Base-by-base conservation (phyloP, 1,284 basidiomycete genomes). In the Cryptococcus floricola region DNA sequence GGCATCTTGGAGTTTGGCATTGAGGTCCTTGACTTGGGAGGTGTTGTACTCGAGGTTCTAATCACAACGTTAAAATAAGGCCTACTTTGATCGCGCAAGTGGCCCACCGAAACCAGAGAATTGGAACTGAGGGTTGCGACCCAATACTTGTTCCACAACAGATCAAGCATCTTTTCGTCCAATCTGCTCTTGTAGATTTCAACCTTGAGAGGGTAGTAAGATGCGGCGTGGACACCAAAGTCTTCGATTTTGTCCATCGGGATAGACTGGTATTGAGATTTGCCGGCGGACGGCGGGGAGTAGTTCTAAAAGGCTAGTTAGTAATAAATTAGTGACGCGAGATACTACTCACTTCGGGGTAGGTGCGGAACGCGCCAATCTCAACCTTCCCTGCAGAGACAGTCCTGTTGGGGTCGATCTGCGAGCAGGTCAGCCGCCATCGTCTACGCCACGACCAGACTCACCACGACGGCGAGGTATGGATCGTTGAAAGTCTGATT, bases 81-180 rank as follows among this genome's bases (percentile, higher is more conserved):
- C 19, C 34, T n/a, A 16, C 23, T 41, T 19, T 13, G 42, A 23
- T 10, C 46, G 34, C 16, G 19, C 7, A 7, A 53, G 31, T 10
- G 2, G 79, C 88, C 52, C 55, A 94, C 93, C 43, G 91, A 91
- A 44, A 97, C 88, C 37, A 97, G 77, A 3, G 91, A 87, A 68
- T 88, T 92, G 70, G 93, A 90, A 68, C 88, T 89, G 34, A 98
- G 81, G 0, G 95, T 98, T 66, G 91, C 93, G 18, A 95, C 91
- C 95, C 95, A 99, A 69, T 98, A 98, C 79, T 98, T 98, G 80
- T 98, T 97, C 95, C 95, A 98, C 23, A 98, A 78, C 70, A 94
- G 78, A 34, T 89, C 89, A 31, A 98, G 81, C 13, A 98, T 78
- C 66, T 92, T 85, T 19, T 85, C 86, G 70, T 98, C 95, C 45